These are phyloP conservation scores for Colletotrichum trifolii DNA, from an alignment of 2,329 filamentous ascomycete genomes.

Conservation along the genomic window DNA sequence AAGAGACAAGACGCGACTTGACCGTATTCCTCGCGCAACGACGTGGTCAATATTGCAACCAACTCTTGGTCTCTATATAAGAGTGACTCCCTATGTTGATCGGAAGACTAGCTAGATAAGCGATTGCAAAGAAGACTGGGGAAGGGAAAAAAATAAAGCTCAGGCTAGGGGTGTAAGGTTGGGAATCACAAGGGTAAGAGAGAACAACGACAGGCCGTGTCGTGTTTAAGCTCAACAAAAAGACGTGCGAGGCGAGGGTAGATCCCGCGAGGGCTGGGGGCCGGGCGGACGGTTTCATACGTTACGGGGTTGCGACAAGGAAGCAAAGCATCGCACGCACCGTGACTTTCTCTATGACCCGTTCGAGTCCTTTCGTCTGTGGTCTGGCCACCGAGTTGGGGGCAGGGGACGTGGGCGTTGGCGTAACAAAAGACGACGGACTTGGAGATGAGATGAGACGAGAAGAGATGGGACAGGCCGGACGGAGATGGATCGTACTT, in stretches of 20 bases:
- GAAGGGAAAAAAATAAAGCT: conserved; percentile 4
- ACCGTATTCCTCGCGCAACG: no score
- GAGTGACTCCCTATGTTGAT: background rate
- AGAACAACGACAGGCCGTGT: background rate
- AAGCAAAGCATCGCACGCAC: conserved; percentile 33
- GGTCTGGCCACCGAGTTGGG: background rate
- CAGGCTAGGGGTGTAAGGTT: conserved; percentile 13
- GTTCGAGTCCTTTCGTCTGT: background rate
- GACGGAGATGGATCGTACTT: conserved; percentile 1
- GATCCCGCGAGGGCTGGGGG: conserved; percentile 20
- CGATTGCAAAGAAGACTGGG: background rate
- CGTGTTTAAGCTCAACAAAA: conserved; percentile 32
- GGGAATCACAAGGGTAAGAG: conserved; percentile 8
- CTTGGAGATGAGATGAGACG: conserved; percentile 30
- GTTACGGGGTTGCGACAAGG: conserved; percentile 30
- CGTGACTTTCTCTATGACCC: background rate
- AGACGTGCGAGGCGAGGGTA: conserved; percentile 20
- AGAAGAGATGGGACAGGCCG: conserved; percentile 23
- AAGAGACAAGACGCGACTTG: no score
- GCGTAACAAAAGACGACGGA: conserved; percentile 24
- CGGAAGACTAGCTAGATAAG: background rate
- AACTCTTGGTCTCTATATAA: no score
- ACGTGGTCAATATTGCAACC: no score
- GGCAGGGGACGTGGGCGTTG: conserved; percentile 24
- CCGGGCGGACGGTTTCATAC: conserved; percentile 31